A percentile compares a stretch with the other conserved stretches of the same genome.
Evolutionary conservation across 192 early-diverging fungal species (phyloP).

Genomic region (Glomus cerebriforme): DNA sequence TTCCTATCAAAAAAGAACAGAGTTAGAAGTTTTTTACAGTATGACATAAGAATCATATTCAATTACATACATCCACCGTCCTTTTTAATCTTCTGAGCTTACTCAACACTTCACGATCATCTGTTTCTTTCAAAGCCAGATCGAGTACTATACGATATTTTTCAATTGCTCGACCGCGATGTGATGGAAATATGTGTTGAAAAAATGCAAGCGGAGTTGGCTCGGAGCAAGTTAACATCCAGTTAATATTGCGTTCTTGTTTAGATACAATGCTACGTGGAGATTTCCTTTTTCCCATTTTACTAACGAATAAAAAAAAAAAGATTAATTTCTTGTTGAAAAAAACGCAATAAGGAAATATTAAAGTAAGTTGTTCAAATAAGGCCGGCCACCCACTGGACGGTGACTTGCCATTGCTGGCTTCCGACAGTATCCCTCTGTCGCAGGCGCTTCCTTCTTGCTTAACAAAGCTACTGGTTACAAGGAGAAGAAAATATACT

Average conservation of each 20-base stretch:
- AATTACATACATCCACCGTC: constrained; percentile 22
- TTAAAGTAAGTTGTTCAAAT: neutral
- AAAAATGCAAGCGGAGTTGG: constrained; percentile 21
- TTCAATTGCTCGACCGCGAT: too few species aligned
- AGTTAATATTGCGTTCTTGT: constrained; percentile 22
- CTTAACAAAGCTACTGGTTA: too few species aligned
- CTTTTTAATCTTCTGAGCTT: constrained; percentile 18
- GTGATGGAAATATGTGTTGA: neutral
- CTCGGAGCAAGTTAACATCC: constrained; percentile 15
- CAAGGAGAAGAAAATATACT: too few species aligned
- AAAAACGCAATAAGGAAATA: too few species aligned
- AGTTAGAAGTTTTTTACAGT: constrained; percentile 6
- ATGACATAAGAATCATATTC: constrained; percentile 16
- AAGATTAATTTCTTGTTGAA: neutral
- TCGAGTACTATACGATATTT: constrained; percentile 16
- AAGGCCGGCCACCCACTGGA: too few species aligned
- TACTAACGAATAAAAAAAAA: constrained; percentile 19
- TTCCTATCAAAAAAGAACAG: constrained; percentile 26
- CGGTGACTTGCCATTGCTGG: too few species aligned
- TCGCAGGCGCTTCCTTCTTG: too few species aligned
- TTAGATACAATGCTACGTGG: neutral
- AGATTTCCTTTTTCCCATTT: constrained; percentile 22
- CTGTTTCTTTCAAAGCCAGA: constrained; percentile 9
- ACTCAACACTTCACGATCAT: neutral
- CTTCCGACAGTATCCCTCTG: too few species aligned